A percentile compares a stretch with the other conserved stretches of the same genome.
phyloP scores from a whole-genome alignment of 2,329 filamentous ascomycete genomes.

The Monosporascus sp. region DNA sequence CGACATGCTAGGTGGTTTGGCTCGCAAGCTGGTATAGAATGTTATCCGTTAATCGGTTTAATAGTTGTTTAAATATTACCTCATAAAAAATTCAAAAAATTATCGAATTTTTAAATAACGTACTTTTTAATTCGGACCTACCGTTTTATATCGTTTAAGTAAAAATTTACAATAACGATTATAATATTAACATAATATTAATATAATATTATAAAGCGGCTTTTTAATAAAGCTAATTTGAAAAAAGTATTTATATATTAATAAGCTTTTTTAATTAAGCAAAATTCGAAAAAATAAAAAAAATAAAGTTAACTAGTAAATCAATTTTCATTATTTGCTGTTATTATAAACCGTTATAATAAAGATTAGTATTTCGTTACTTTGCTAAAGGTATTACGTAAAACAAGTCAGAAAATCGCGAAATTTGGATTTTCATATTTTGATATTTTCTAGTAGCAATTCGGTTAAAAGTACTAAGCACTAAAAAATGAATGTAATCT shows the following conservation, averaged over 20 bases:
- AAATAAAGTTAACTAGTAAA: background rate
- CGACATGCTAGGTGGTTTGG: no score
- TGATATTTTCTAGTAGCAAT: no score
- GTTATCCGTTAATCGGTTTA: no score
- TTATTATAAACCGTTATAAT: background rate
- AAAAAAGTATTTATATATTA: background rate
- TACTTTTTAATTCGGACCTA: no score
- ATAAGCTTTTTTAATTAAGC: background rate
- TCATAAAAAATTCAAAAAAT: no score
- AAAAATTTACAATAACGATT: background rate
- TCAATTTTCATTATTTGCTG: background rate
- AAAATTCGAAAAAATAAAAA: background rate
- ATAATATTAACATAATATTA: background rate
- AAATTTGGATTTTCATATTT: background rate
- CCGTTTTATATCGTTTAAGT: background rate
- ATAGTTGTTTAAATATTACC: no score
- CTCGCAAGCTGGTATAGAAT: no score
- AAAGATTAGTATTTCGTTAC: background rate
- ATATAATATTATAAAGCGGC: background rate
- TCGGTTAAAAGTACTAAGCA: no score
- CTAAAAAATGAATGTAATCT: no score
- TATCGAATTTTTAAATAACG: no score
- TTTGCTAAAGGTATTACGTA: background rate
- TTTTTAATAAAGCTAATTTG: background rate
- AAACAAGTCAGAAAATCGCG: background rate